These are phyloP conservation scores for Chytridium lagenaria DNA, from an alignment of 371 early-diverging fungal species.

Conservation along the genomic window DNA sequence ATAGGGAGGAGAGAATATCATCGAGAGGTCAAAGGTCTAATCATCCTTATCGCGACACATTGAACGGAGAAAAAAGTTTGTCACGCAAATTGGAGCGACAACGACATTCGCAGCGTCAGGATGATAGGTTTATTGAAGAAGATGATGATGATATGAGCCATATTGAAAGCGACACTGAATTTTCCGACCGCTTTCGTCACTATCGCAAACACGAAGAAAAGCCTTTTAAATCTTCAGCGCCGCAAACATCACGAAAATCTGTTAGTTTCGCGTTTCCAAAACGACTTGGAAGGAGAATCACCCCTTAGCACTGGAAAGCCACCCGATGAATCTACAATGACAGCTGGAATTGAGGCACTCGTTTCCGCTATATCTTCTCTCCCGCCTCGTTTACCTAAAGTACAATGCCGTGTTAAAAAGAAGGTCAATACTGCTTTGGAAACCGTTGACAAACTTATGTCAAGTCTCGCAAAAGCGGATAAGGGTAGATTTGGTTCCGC, in stretches of 20 bases:
- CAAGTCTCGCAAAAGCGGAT: neutral
- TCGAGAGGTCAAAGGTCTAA: neutral
- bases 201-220: neutral
- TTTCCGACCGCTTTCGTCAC: neutral
- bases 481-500: too few relatives aligned
- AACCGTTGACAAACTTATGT: neutral
- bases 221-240: neutral
- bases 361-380: neutral
- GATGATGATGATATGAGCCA: neutral
- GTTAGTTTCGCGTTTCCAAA: neutral
- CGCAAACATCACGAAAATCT: neutral
- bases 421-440: neutral
- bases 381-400: neutral
- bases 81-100: neutral
- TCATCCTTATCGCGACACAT: neutral
- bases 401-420: neutral
- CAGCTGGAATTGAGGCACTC: conserved; percentile 4
- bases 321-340: neutral
- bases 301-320: neutral
- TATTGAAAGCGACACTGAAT: neutral
- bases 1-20: neutral
- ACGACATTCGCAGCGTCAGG: too few relatives aligned
- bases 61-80: neutral
- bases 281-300: neutral
- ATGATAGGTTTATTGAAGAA: neutral